Evolutionary conservation across 352 stramenopile genomes (phyloP).

Genomic region (Pythium apleroticum): DNA sequence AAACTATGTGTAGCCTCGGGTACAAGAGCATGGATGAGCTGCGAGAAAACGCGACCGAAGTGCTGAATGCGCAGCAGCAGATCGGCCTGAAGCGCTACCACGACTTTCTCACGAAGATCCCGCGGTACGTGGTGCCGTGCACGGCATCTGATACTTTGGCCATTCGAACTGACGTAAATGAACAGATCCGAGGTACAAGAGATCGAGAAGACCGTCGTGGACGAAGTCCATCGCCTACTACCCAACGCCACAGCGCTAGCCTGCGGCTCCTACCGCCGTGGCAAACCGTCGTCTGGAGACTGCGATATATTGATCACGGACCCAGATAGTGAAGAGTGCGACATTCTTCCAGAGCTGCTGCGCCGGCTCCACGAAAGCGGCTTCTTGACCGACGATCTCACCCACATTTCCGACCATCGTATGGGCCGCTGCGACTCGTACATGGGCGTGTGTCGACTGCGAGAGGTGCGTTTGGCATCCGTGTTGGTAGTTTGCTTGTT

Average conservation of each 20-base stretch:
- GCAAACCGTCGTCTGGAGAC: slow-evolving; percentile 66
- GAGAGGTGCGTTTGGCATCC: slow-evolving; percentile 40
- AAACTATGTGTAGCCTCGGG: slow-evolving; percentile 33
- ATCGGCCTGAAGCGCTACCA: slow-evolving; percentile 83
- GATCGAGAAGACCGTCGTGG: slow-evolving; percentile 74
- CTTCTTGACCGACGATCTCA: slow-evolving; percentile 82
- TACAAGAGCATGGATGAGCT: slow-evolving; percentile 69
- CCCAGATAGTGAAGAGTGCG: slow-evolving; percentile 60
- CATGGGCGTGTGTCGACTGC: slow-evolving; percentile 83
- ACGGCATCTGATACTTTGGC: background rate
- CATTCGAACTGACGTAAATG: background rate
- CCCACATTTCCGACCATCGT: slow-evolving; percentile 53
- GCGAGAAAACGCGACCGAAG: slow-evolving; percentile 31
- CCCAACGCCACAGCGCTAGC: slow-evolving; percentile 60
- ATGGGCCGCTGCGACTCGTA: slow-evolving; percentile 69
- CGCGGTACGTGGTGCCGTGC: slow-evolving; percentile 34
- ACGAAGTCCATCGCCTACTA: slow-evolving; percentile 61
- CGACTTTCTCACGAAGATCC: slow-evolving; percentile 78
- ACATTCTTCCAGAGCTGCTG: slow-evolving; percentile 68
- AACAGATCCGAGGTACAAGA: slow-evolving; percentile 63
- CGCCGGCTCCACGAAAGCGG: slow-evolving; percentile 53
- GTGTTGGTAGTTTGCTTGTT: too few relatives aligned
- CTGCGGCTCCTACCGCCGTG: slow-evolving; percentile 81
- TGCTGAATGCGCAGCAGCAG: slow-evolving; percentile 63
- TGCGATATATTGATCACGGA: slow-evolving; percentile 83